Conservation (phyloP, 2,329 filamentous ascomycete genomes). For the Paecilomyces formosus region DNA sequence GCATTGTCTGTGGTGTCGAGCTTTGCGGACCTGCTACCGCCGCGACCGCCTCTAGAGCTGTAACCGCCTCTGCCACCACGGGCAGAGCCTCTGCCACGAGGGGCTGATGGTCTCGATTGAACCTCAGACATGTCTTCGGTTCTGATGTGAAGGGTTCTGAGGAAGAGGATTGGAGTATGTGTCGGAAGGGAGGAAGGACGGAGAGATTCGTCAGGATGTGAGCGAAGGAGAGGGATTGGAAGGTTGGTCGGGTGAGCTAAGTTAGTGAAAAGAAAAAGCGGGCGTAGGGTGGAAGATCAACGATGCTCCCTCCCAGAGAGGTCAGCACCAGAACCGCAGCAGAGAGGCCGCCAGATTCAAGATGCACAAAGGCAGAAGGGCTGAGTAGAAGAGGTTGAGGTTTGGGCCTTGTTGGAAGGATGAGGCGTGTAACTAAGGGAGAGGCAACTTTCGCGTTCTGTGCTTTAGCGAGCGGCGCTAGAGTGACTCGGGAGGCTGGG, state of each 20-base stretch:
- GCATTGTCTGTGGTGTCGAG: slow-evolving; percentile 62
- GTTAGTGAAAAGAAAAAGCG: slow-evolving; percentile 18
- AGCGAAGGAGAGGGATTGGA: slow-evolving; percentile 19
- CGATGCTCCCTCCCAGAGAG: slow-evolving; percentile 32
- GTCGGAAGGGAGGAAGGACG: slow-evolving; percentile 16
- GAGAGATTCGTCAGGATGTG: slow-evolving; percentile 15
- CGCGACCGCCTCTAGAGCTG: slow-evolving; percentile 62
- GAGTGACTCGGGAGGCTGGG: slow-evolving; percentile 4
- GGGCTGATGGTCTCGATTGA: slow-evolving; percentile 73
- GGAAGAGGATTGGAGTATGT: slow-evolving; percentile 19
- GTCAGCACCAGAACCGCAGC: slow-evolving; percentile 29
- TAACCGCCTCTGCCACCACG: slow-evolving; percentile 77
- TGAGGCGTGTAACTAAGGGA: slow-evolving; percentile 4
- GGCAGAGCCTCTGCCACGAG: slow-evolving; percentile 81
- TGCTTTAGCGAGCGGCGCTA: slow-evolving; percentile 26
- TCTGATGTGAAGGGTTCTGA: slow-evolving; percentile 19
- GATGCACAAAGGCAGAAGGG: slow-evolving; percentile 11
- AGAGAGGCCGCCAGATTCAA: slow-evolving; percentile 20
- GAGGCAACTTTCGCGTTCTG: slow-evolving; percentile 12
- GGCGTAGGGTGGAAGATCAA: slow-evolving; percentile 20
- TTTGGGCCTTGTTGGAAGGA: slow-evolving; percentile 11
- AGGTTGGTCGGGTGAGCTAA: slow-evolving; percentile 20
- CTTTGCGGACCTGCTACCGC: slow-evolving; percentile 61
- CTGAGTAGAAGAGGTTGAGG: slow-evolving; percentile 9
- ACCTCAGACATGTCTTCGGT: slow-evolving; percentile 80